Conservation (phyloP, 257 asterid genomes). For the Coffea canephora region DNA sequence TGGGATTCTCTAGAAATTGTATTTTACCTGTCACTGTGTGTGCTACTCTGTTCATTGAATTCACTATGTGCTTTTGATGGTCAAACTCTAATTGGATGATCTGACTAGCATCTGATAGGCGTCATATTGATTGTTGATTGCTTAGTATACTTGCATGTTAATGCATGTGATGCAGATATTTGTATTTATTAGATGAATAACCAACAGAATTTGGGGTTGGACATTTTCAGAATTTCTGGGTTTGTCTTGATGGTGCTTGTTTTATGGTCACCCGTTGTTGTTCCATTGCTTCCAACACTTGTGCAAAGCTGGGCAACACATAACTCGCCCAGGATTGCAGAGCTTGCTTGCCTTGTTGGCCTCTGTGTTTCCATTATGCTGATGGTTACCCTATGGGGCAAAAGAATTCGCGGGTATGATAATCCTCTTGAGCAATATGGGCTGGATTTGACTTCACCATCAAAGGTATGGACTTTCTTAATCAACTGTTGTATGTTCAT, state of each 20-base stretch:
- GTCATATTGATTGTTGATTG: not conserved
- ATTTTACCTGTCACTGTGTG: too few species aligned
- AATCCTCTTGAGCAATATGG: conserved; percentile 84
- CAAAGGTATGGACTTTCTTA: conserved; percentile 47
- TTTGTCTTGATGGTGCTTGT: conserved; percentile 82
- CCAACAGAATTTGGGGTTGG: not conserved
- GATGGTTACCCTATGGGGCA: conserved; percentile 85
- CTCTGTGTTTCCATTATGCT: conserved; percentile 63
- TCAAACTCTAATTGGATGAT: not conserved
- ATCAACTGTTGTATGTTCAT: not conserved
- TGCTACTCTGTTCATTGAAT: too few species aligned
- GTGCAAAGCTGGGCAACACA: conserved; percentile 76
- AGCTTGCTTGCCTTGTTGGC: conserved; percentile 76
- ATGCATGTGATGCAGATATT: not conserved
- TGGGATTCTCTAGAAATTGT: too few species aligned
- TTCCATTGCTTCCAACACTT: conserved; percentile 87
- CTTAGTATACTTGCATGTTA: not conserved
- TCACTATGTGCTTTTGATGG: not conserved
- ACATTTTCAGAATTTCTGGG: conserved; percentile 57
- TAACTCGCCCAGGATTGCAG: conserved; percentile 56
- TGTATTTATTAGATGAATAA: not conserved
- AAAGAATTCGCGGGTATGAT: conserved; percentile 75
- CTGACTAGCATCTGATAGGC: not conserved
- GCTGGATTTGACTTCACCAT: conserved; percentile 58
- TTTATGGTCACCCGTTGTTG: conserved; percentile 83